phyloP scores from a whole-genome alignment of 73 alveolate genomes.

The Breviolum minutum region DNA sequence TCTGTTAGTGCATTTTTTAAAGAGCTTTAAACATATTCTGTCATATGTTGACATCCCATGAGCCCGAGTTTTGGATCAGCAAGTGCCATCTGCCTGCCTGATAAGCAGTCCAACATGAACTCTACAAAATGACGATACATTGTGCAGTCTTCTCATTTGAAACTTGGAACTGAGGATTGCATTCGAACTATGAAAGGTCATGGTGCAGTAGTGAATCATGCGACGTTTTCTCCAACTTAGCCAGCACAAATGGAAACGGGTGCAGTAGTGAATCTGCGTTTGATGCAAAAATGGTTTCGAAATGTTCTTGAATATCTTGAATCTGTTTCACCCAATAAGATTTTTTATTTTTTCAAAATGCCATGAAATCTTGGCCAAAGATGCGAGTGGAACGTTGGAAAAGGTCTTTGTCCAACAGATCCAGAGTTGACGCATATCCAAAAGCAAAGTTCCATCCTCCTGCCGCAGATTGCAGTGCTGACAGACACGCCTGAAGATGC shows the following conservation, averaged over 20 bases:
- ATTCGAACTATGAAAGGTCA: constrained; percentile 53
- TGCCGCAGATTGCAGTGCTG: constrained; percentile 57
- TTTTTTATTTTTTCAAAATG: too few relatives aligned
- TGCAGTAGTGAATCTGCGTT: not conserved
- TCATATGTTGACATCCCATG: too few relatives aligned
- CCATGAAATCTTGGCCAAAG: too few relatives aligned
- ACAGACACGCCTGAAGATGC: constrained; percentile 94
- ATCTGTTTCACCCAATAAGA: not conserved
- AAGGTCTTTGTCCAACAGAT: too few relatives aligned
- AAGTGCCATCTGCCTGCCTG: too few relatives aligned
- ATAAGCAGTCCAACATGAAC: too few relatives aligned
- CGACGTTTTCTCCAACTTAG: constrained; percentile 40
- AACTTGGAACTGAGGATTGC: not conserved
- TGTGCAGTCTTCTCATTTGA: too few relatives aligned
- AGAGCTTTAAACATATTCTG: not conserved
- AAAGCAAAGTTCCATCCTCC: not conserved
- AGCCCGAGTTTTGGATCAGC: too few relatives aligned
- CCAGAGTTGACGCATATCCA: not conserved
- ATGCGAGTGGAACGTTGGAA: too few relatives aligned
- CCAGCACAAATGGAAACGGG: not conserved
- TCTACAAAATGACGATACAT: too few relatives aligned
- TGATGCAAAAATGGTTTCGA: not conserved
- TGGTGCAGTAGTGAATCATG: constrained; percentile 84
- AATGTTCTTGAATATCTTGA: not conserved
- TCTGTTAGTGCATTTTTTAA: not conserved